A percentile compares a stretch with the other conserved stretches of the same genome.
Evolutionary conservation across 768 basidiomycete species (phyloP).

Genomic region (Boletus vinaceobasis): DNA sequence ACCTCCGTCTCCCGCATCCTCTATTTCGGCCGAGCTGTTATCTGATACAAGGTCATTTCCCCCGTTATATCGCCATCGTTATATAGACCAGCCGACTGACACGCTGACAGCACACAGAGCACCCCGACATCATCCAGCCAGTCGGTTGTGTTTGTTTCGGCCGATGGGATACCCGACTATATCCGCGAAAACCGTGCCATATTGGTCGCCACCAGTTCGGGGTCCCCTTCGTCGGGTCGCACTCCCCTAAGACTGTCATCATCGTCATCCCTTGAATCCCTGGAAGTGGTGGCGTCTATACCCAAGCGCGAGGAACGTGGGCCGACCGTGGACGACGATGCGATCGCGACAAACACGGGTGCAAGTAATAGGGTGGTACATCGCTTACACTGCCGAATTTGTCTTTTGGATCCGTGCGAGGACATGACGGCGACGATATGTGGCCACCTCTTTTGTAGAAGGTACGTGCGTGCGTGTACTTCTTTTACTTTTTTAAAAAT

Average conservation of each 20-base stretch:
- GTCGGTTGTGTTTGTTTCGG: slow-evolving; percentile 30
- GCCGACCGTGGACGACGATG: background rate
- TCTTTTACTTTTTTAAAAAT: background rate
- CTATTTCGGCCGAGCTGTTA: slow-evolving; percentile 8
- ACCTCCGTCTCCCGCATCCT: slow-evolving; percentile 12
- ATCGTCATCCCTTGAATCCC: slow-evolving; percentile 22
- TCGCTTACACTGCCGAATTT: slow-evolving; percentile 48
- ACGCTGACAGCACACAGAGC: slow-evolving; percentile 1
- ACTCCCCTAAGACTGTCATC: slow-evolving; percentile 23
- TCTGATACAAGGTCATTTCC: slow-evolving; percentile 17
- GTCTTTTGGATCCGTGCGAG: slow-evolving; percentile 45
- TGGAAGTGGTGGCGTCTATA: background rate
- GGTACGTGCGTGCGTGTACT: slow-evolving; percentile 31
- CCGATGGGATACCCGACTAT: slow-evolving; percentile 30
- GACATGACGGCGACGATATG: slow-evolving; percentile 59
- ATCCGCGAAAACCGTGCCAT: slow-evolving; percentile 30
- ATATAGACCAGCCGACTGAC: background rate
- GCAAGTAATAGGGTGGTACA: background rate
- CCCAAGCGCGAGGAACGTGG: background rate
- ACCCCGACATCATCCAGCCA: slow-evolving; percentile 14
- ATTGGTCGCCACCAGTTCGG: slow-evolving; percentile 29
- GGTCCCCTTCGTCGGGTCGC: slow-evolving; percentile 19
- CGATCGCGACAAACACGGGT: background rate
- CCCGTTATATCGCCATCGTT: background rate
- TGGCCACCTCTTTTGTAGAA: slow-evolving; percentile 60